Base-by-base conservation (phyloP, 2,329 filamentous ascomycete species). In the Volutella citrinella region DNA sequence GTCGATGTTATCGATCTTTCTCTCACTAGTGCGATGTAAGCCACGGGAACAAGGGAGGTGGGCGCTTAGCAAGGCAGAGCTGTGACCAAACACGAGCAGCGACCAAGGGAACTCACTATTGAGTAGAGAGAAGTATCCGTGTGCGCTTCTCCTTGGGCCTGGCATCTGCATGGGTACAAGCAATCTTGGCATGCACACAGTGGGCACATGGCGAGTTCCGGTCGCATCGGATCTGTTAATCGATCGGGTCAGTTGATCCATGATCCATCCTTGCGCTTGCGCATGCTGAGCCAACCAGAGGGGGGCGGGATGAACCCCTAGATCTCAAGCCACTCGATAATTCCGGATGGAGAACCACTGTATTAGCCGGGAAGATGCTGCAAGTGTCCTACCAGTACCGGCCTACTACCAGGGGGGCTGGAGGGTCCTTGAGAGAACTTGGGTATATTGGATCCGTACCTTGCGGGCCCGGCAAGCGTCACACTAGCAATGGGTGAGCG, bases 1-100 rank as follows among this genome's bases (percentile, higher is more conserved):
- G 31, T 64, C 61, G 27, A 64, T 62, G 12, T 53, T 54, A 25
- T 64, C 61, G 15, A 64, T 64, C 43, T 64, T 64, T 27, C 53
- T 50, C 33, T 64, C 61, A 48, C 61, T 64, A 8, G 30, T 27
- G 27, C 22, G 19, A 15, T 22, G 19, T 12, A 12, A 19, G n/a
- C 21, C 4, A 14, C 27, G 16, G 8, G n/a, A 32, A 11, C 14
- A 29, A 30, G 27, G 12, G 13, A 5, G 17, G 16, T 21, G 18
- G 21, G 14, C 21, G n/a, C n/a, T n/a, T n/a, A n/a, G n/a, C n/a
- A n/a, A n/a, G n/a, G 11, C 22, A 19, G 21, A 19, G n/a, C 17
- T 10, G n/a, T n/a, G n/a, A n/a, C n/a, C n/a, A n/a, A n/a, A n/a
- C n/a, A n/a, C n/a, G n/a, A n/a, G n/a, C n/a, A n/a, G n/a, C n/a